Evolutionary conservation across 1,139 yeast species (phyloP), one percentile per base, ranked within the genome.

Genomic region (Oligophagozyma castellii): DNA sequence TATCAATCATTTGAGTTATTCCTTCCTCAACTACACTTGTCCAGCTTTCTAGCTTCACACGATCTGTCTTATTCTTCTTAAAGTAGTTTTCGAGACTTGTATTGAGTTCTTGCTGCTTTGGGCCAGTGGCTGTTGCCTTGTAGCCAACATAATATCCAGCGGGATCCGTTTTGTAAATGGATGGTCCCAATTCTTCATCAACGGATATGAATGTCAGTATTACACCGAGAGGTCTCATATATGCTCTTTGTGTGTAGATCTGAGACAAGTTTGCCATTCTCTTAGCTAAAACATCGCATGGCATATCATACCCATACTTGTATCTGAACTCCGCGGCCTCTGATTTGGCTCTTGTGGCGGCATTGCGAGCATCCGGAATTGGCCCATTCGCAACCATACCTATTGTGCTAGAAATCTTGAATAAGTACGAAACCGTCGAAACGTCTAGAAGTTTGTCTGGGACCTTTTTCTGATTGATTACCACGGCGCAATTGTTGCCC

Each of bases 191-290:
- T 52, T 76, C 89, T 48, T 80, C 94, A 54, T 86, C 96, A 34
- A 78, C 75, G 28, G 92, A 74, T 36, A 86, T 69, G 48, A 89
- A 78, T 14, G 95, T 84, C 48, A 84, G 67, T 16, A 94, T 83
- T 33, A 84, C 95, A 22, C 95, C 95, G 41, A 86, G 65, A 16
- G 98, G 98, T 56, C 98, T 73, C 96, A 89, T 89, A 56, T 89
- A 89, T n/a, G 98, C 98, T 52, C 96, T 70, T 59, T 89, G 98
- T 26, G 98, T 89, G 56, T 84, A 89, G 40, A 89, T 72, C 62
- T 89, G 98, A 28, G 93, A 79, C 47, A 84, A 61, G 52, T 89
- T 89, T 35, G 96, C 98, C 78, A 89, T 77, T 52, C 95, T 70
- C 61, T 86, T 89, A 28, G 95, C 84, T 46, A 89, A 65, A 28